Evolutionary conservation across 306 rosid species (phyloP).

Genomic region (Phaseolus lunatus): DNA sequence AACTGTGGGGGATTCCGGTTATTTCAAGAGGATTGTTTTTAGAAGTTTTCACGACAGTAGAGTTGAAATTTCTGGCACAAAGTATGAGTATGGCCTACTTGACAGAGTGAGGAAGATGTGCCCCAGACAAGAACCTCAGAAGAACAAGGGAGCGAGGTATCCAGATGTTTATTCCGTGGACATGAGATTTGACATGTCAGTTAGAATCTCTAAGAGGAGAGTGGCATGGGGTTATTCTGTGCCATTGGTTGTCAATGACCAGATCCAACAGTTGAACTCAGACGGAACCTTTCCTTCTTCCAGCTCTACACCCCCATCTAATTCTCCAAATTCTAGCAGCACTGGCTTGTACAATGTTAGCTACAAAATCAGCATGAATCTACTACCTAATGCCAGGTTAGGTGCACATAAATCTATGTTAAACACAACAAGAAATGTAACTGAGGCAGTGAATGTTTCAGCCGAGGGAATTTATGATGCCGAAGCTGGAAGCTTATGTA

Average conservation of each 20-base stretch:
- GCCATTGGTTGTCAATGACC: constrained; percentile 44
- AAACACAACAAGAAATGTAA: neutral
- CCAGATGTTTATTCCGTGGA: constrained; percentile 31
- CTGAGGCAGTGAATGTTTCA: neutral
- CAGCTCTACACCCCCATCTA: neutral
- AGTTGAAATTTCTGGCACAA: neutral
- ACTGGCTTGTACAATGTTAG: constrained; percentile 19
- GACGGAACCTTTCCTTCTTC: neutral
- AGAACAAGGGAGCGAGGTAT: neutral
- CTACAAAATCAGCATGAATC: constrained; percentile 27
- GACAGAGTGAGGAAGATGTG: constrained; percentile 45
- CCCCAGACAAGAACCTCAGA: constrained; percentile 16
- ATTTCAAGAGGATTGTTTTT: constrained; percentile 45
- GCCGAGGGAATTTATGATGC: constrained; percentile 65
- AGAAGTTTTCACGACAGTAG: neutral
- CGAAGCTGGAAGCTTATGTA: constrained; percentile 59
- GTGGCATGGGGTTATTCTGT: constrained; percentile 36
- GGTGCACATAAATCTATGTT: neutral
- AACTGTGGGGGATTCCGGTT: constrained; percentile 17
- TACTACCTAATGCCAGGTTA: neutral
- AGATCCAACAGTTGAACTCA: neutral
- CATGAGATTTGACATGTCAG: constrained; percentile 49
- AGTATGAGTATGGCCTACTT: constrained; percentile 39
- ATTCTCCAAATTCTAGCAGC: neutral
- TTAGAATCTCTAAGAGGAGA: neutral